Percentiles rank a stretch among this genome's conserved stretches.
Conservation (phyloP, 331 rosid species). For the Quercus lobata region DNA sequence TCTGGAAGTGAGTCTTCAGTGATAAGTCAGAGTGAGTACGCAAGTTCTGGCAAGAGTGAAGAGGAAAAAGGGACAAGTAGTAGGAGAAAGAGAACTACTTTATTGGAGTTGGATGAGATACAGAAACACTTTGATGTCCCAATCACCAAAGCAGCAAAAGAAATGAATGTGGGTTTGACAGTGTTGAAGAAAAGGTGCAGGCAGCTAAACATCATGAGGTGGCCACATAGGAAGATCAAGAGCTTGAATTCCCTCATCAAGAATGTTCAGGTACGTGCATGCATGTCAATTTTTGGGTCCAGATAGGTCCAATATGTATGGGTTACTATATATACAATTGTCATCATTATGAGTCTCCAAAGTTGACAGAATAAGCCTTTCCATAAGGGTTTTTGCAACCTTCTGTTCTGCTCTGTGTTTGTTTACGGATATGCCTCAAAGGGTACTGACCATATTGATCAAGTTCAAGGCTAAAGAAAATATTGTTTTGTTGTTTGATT, state of each 20-base stretch:
- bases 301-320: not conserved
- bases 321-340: not conserved
- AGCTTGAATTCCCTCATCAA: conserved; percentile 65
- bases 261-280: conserved; percentile 49
- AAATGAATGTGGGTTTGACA: conserved; percentile 72
- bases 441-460: not conserved
- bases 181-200: conserved; percentile 74
- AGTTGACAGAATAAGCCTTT: not conserved
- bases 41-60: conserved; percentile 9
- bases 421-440: not conserved
- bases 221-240: conserved; percentile 87
- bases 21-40: conserved; percentile 12
- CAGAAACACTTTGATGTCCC: conserved; percentile 58
- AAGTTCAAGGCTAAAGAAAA: not conserved
- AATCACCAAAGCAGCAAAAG: conserved; percentile 59
- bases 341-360: not conserved
- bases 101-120: conserved; percentile 38
- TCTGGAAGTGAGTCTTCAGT: not conserved
- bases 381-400: not conserved
- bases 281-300: not conserved
- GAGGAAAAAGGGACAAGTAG: conserved; percentile 9
- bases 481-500: not conserved
- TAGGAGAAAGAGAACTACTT: not conserved
- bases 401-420: too few relatives aligned
- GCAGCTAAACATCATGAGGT: conserved; percentile 62